Evolutionary conservation across 805 yeast species (phyloP).

Genomic region (Pichia paraexigua): DNA sequence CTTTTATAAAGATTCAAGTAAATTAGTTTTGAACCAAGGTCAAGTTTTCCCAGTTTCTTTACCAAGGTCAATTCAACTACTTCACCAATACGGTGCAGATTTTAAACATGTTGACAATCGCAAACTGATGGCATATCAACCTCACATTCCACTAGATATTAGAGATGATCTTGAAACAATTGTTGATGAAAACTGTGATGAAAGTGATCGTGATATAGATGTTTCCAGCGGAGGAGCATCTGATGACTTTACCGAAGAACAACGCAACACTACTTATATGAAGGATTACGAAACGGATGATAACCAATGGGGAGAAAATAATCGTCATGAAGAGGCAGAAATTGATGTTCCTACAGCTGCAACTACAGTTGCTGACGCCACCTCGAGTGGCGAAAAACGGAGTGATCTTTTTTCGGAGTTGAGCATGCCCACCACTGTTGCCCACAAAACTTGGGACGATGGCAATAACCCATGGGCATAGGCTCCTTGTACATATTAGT

Average conservation of each 20-base stretch:
- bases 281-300: neutral
- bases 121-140: slow-evolving; percentile 55
- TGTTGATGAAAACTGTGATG: slow-evolving; percentile 34
- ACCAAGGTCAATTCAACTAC: slow-evolving; percentile 68
- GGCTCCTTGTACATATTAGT: neutral
- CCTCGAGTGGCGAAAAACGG: neutral
- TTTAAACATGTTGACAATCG: slow-evolving; percentile 50
- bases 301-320: neutral
- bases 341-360: slow-evolving; percentile 1
- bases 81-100: slow-evolving; percentile 72
- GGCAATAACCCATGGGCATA: slow-evolving; percentile 61
- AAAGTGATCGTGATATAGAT: slow-evolving; percentile 11
- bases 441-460: slow-evolving; percentile 47
- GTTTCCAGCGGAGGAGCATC: neutral
- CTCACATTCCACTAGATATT: slow-evolving; percentile 61
- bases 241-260: neutral
- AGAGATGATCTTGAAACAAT: slow-evolving; percentile 68
- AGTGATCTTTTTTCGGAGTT: slow-evolving; percentile 41
- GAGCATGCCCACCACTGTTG: slow-evolving; percentile 40
- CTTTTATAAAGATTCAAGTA: slow-evolving; percentile 18
- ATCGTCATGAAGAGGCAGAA: slow-evolving; percentile 11
- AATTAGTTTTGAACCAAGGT: slow-evolving; percentile 39
- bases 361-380: neutral
- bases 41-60: slow-evolving; percentile 49
- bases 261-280: neutral